Base-by-base conservation (phyloP, 192 early-diverging fungal genomes). In the Piromyces finnis region DNA sequence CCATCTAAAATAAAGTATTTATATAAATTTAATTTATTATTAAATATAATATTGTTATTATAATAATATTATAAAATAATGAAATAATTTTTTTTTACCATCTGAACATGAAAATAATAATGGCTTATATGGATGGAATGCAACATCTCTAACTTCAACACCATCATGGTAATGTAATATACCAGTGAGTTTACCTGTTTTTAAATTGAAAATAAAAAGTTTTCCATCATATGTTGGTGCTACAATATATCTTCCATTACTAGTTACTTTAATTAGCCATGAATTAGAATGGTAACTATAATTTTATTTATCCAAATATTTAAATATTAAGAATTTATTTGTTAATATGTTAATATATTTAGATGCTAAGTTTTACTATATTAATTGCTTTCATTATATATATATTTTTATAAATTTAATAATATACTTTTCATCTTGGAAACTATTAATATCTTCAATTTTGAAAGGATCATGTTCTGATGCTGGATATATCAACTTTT, bases 161-260 rank as follows among this genome's bases (percentile, higher is more conserved):
- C 81, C 86, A 77, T 97, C 92, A 81, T 98, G 96, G 78, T 97
- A 95, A 78, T 93, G 90, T 79, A 98, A 84, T 22, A 97, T 87
- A 3, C 87, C 92, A 11, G 91, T 89, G 11, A 95, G 88, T 79
- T 93, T 84, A 1, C 95, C 95, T 0, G 91, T 93, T 39, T 88
- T 85, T 37, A 97, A 82, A 82, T 92, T 90, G 82, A 94, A 98
- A 26, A 93, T 85, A 84, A 95, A 95, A 28, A 97, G 90, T 78
- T 94, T 91, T 1, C 96, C 96, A 81, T 93, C 92, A 77, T 93
- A 92, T 3, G 95, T 97, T 1, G 96, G 96, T 29, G 96, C 96
- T 51, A 91, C 83, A n/a, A 98, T 80, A 78, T 96, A 96, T 35
- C 95, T 86, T 16, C 95, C 94, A 82, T 96, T 98, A 29, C 91